phyloP scores from a whole-genome alignment of 192 early-diverging fungal genomes.

The Phlyctochytrium arcticum region DNA sequence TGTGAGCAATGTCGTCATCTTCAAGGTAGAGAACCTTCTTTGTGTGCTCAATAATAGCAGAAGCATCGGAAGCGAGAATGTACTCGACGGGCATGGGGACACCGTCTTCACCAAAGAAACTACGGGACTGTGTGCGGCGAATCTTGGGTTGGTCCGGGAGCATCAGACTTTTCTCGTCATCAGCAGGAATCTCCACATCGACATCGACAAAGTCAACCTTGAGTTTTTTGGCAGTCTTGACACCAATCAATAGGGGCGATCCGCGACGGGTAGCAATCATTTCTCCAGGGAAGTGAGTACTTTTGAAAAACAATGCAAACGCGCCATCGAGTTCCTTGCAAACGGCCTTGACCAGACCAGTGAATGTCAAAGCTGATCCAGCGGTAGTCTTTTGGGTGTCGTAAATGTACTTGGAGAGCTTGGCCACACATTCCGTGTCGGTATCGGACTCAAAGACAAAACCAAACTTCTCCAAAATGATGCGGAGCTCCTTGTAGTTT shows the following conservation, averaged over 20 bases:
- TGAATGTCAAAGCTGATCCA: conserved; percentile 43
- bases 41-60: conserved; percentile 67
- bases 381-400: conserved; percentile 50
- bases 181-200: conserved; percentile 38
- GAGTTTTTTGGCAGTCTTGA: conserved; percentile 56
- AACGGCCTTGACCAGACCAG: conserved; percentile 54
- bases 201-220: conserved; percentile 68
- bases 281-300: conserved; percentile 55
- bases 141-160: conserved; percentile 36
- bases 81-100: conserved; percentile 55
- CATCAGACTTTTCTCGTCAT: conserved; percentile 14
- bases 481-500: conserved; percentile 57
- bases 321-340: conserved; percentile 63
- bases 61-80: conserved; percentile 60
- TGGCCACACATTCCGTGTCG: conserved; percentile 62
- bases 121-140: conserved; percentile 49
- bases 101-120: conserved; percentile 57
- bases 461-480: conserved; percentile 59
- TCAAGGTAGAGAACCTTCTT: conserved; percentile 64
- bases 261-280: conserved; percentile 55
- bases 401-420: conserved; percentile 61
- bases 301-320: conserved; percentile 60
- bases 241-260: conserved; percentile 63
- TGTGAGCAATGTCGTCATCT: conserved; percentile 66
- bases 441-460: conserved; percentile 82